Base-by-base conservation (phyloP, 345 rosid species). In the Raphanus sativus region DNA sequence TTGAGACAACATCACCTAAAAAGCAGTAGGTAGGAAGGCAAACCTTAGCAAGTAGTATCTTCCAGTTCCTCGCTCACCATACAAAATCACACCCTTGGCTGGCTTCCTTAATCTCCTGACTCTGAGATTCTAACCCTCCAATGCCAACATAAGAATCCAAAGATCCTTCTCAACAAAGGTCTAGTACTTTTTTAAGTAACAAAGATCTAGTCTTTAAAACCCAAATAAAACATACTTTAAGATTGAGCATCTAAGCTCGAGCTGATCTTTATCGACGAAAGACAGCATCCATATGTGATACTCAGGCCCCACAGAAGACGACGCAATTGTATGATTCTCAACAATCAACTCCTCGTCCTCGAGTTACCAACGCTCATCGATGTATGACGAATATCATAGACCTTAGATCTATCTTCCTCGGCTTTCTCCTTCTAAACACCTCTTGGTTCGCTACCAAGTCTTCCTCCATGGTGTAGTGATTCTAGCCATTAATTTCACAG, bases 1-100 rank as follows among this genome's bases (percentile, higher is more conserved):
- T 33, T 33, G 36, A 6, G 36, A 33, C 36, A 6, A 6, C 36
- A 33, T 33, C 36, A 33, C 36, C 4, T 33, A 33, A 33, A 4
- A 33, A 33, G 36, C 5, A 33, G 36, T 33, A 33, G 36, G 36
- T 33, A 4, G 7, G 36, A 6, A 33, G 36, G 36, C n/a, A n/a
- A 10, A 92, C 98, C 96, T 92, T 95, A 13, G 99, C 99, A 61
- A 95, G 98, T 75, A 95, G 80, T 30, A 98, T 95, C 83, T 92
- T 95, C 99, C 99, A 12, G 99, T 95, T 8, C 98, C 98, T 65
- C 97, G 99, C 74, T 90, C 99, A 75, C 98, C 99, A 82, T 92
- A 95, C 85, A 95, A 85, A 50, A 95, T 95, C 55, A 95, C 99
- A 65, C 99, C 98, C 84, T 95, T 95, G 0, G 99, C 98, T 54